Evolutionary conservation across 805 yeast genomes (phyloP).

Genomic region (Middelhovenomyces tepae): DNA sequence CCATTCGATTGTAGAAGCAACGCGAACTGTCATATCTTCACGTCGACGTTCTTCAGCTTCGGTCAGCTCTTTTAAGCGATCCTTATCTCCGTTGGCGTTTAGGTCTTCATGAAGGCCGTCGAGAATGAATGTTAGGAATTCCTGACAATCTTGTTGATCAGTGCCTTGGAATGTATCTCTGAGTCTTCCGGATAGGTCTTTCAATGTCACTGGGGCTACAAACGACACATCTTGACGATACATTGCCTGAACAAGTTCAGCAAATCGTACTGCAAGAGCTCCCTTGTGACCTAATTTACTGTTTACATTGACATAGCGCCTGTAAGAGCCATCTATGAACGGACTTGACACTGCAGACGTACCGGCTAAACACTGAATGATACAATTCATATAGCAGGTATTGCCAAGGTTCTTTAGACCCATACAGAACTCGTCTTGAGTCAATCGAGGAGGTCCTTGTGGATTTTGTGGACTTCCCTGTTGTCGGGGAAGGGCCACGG

Average conservation of each 20-base stretch:
- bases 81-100: slow-evolving; percentile 53
- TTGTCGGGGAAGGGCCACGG: slow-evolving; percentile 7
- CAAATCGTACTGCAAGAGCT: slow-evolving; percentile 59
- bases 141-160: slow-evolving; percentile 83
- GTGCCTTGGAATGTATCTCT: slow-evolving; percentile 54
- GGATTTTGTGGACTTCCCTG: neutral
- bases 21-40: slow-evolving; percentile 63
- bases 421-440: slow-evolving; percentile 38
- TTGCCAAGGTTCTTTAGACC: slow-evolving; percentile 82
- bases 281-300: slow-evolving; percentile 80
- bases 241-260: slow-evolving; percentile 48
- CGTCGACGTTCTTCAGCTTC: slow-evolving; percentile 65
- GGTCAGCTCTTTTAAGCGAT: slow-evolving; percentile 48
- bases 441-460: neutral
- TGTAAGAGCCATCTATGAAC: slow-evolving; percentile 51
- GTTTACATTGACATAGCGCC: slow-evolving; percentile 58
- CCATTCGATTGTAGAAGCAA: slow-evolving; percentile 89
- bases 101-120: slow-evolving; percentile 80
- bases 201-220: slow-evolving; percentile 56
- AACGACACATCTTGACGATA: slow-evolving; percentile 38
- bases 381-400: slow-evolving; percentile 88
- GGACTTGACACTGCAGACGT: slow-evolving; percentile 56
- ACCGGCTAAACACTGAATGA: slow-evolving; percentile 77
- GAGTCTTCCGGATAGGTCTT: slow-evolving; percentile 56
- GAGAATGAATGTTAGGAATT: slow-evolving; percentile 62